Base-by-base conservation (phyloP, 2,329 filamentous ascomycete genomes). In the Pseudonectria foliicola region DNA sequence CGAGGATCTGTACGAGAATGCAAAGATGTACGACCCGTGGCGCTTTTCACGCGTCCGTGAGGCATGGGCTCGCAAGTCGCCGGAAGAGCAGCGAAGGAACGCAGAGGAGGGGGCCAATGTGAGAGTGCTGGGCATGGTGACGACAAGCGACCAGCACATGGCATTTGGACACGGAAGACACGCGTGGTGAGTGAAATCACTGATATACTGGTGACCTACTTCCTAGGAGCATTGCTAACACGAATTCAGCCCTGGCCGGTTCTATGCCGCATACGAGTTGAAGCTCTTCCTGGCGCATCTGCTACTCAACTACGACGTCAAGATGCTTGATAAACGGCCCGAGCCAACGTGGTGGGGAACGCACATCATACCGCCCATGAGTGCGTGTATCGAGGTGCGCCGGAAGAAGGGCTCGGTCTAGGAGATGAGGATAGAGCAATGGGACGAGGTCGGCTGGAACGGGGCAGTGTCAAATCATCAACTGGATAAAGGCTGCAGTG, bases 121-220 rank as follows among this genome's bases (percentile, higher is more conserved):
- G 28, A 67, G 50, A 44, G 45, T 50, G 2, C 25, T 68, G 12
- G 66, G 70, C 3, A 66, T 78, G 60, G 68, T 75, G 10, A 71
- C 70, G 5, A 75, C 73, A 2, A 69, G 66, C 25, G 59, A 68
- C 25, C 50, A 57, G 7, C 68, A 73, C 44, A 49, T 77, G 13
- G 60, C 68, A 0, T 80, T 79, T 52, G 73, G 75, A 0, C 71
- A 77, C 40, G 75, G 75, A 7, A 60, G 68, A 41, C 73, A 78
- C 49, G 70, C 67, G 3, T 71, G 55, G 55, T 57, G 27, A 48
- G 54, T 42, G 23, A 31, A 52, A 4, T 42, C 5, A 1, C 10
- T 8, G 4, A 6, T 32, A 27, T 33, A 13, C 10, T 4, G 11
- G 3, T n/a, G 8, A 6, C 15, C 2, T 4, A 3, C 16, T n/a